These are phyloP conservation scores for Triticum urartu DNA, from an alignment of 176 grass and related monocot genomes.

Conservation along the genomic window DNA sequence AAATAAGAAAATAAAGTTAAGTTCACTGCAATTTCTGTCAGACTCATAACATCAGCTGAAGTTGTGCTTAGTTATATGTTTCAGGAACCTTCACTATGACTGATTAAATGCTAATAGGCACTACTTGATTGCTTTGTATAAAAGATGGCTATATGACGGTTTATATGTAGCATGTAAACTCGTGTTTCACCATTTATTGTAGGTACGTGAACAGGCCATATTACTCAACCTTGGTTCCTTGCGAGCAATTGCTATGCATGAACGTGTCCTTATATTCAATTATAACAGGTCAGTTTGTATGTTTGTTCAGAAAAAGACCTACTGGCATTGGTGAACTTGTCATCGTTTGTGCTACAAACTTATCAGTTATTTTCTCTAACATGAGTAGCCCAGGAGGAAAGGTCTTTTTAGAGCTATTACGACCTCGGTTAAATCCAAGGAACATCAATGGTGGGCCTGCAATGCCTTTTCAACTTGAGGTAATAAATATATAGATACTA, in stretches of 20 bases:
- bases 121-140: not conserved
- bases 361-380: conserved; percentile 22
- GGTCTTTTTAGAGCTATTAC: conserved; percentile 66
- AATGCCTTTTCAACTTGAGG: conserved; percentile 99
- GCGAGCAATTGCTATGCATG: conserved; percentile 94
- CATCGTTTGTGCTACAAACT: not conserved
- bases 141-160: conserved; percentile 13
- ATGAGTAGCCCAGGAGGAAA: conserved; percentile 78
- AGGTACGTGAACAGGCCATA: conserved; percentile 97
- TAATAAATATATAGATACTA: conserved; percentile 34
- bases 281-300: conserved; percentile 76
- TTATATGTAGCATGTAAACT: conserved; percentile 25
- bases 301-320: not conserved
- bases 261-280: conserved; percentile 87
- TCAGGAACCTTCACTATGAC: not conserved
- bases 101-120: conserved; percentile 15
- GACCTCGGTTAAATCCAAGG: conserved; percentile 89
- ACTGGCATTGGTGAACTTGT: not conserved
- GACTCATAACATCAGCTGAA: not conserved
- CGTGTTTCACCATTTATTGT: conserved; percentile 27
- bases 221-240: conserved; percentile 91
- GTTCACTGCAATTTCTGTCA: not conserved
- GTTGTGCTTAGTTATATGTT: not conserved
- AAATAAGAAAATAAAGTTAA: conserved; percentile 6
- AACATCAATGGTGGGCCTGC: conserved; percentile 66